Evolutionary conservation across 2,329 filamentous ascomycete genomes (phyloP).

Genomic region (Aureobasidium sp.): DNA sequence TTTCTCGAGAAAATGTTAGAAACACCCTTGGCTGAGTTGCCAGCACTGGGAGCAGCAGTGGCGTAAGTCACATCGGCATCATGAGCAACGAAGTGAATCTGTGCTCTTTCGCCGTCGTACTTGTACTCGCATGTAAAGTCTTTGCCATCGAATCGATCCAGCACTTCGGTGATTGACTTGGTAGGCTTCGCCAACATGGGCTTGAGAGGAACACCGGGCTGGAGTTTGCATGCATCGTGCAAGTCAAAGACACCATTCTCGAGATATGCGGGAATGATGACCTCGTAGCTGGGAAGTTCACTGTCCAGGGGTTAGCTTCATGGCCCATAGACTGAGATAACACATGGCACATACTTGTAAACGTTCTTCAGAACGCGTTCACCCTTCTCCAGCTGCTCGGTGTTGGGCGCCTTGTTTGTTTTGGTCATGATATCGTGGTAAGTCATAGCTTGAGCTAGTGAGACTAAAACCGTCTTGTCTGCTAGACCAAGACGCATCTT

Average conservation of each 20-base stretch:
- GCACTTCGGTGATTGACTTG: slow-evolving; percentile 93
- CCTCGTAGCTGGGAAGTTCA: slow-evolving; percentile 89
- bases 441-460: slow-evolving; percentile 80
- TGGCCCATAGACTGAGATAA: not conserved
- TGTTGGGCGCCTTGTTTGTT: slow-evolving; percentile 59
- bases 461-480: slow-evolving; percentile 84
- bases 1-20: slow-evolving; percentile 95
- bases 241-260: slow-evolving; percentile 78
- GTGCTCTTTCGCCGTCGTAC: slow-evolving; percentile 95
- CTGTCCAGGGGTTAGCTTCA: not conserved
- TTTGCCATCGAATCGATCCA: slow-evolving; percentile 92
- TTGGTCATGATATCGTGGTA: slow-evolving; percentile 69
- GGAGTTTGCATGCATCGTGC: slow-evolving; percentile 77
- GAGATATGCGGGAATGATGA: slow-evolving; percentile 84
- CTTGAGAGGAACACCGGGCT: slow-evolving; percentile 88
- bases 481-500: slow-evolving; percentile 87
- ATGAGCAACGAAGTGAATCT: slow-evolving; percentile 92
- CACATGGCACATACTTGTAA: slow-evolving; percentile 48
- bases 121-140: slow-evolving; percentile 98
- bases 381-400: slow-evolving; percentile 71
- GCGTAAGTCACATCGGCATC: slow-evolving; percentile 64
- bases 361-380: slow-evolving; percentile 83
- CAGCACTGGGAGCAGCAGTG: slow-evolving; percentile 47
- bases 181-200: slow-evolving; percentile 98
- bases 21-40: slow-evolving; percentile 63